These are phyloP conservation scores for Hibiscus tridactylites DNA, from an alignment of 345 rosid genomes.

Conservation along the genomic window DNA sequence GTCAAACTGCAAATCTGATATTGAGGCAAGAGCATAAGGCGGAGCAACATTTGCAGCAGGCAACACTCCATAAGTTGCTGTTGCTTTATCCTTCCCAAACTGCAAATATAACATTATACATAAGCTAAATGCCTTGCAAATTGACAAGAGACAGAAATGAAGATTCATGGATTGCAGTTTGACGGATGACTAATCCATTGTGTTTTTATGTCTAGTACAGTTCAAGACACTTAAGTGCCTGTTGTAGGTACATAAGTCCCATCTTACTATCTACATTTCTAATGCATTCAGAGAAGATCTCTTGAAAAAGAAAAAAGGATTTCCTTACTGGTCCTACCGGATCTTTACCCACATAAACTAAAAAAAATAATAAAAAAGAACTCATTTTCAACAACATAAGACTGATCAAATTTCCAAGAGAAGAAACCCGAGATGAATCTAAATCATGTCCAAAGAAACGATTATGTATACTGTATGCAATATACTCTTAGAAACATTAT, in stretches of 20 bases:
- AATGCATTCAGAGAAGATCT: not conserved
- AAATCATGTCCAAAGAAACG: not conserved
- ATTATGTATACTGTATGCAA: not conserved
- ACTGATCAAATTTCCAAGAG: not conserved
- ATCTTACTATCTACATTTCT: not conserved
- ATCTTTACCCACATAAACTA: not conserved
- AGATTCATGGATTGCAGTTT: not conserved
- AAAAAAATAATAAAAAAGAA: not conserved
- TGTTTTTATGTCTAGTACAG: not conserved
- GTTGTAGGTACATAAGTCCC: not conserved
- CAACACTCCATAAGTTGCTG: constrained; percentile 86
- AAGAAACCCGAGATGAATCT: not conserved
- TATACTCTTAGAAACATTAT: not conserved
- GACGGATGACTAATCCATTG: not conserved
- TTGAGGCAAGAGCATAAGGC: constrained; percentile 82
- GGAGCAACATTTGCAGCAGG: constrained; percentile 85
- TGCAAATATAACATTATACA: constrained; percentile 31
- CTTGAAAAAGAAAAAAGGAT: not conserved
- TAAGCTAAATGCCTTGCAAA: constrained; percentile 15
- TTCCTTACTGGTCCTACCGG: not conserved
- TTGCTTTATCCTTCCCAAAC: constrained; percentile 74
- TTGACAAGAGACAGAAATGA: not conserved
- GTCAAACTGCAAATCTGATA: constrained; percentile 76
- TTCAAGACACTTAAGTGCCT: not conserved
- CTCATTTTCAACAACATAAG: not conserved